Base-by-base conservation (phyloP, 169 alveolate genomes). In the Cryptosporidium ubiquitum region DNA sequence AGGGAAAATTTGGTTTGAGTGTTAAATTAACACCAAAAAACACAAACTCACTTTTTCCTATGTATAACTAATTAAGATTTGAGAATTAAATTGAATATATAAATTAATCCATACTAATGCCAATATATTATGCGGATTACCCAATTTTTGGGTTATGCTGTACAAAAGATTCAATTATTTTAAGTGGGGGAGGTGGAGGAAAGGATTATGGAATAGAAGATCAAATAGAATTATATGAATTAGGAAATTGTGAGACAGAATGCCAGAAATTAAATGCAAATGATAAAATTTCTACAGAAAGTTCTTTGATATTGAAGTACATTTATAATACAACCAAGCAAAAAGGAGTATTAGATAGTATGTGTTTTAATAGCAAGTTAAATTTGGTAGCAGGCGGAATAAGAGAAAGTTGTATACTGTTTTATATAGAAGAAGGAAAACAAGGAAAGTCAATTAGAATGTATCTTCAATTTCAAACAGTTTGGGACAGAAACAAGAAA, bases 161-260 rank as follows among this genome's bases (percentile, higher is more conserved):
- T 66, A 64, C 89, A 60, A 29, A 61, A 10, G 61, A 79, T 23
- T 68, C 51, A 2, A 37, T 79, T 29, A 31, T 79, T 26, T 40
- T 79, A 42, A 79, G 89, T 61, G 89, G 89, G 18, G 89, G 89
- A 31, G 89, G 89, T 14, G 89, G 89, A 37, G 89, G 89, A 23
- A 79, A 64, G 64, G 89, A 79, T 40, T 79, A 79, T 40, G 89
- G 89, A 39, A 79, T 79, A 58, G 89, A 79, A 79, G 89, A 79
- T 10, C 89, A 79, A 33, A 61, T 79, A 20, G 89, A 79, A 64
- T 7, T 79, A 23, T 79, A 61, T 29, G 89, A 79, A 61, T 14
- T 79, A 16, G 47, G 12, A 29, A 29, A 79, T 61, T 69, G 61
- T 37, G 42, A 23, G 69, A 35, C 6, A 33, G 33, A 55, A 14